Conservation (phyloP, 768 basidiomycete genomes). For the Mycena maculata region DNA sequence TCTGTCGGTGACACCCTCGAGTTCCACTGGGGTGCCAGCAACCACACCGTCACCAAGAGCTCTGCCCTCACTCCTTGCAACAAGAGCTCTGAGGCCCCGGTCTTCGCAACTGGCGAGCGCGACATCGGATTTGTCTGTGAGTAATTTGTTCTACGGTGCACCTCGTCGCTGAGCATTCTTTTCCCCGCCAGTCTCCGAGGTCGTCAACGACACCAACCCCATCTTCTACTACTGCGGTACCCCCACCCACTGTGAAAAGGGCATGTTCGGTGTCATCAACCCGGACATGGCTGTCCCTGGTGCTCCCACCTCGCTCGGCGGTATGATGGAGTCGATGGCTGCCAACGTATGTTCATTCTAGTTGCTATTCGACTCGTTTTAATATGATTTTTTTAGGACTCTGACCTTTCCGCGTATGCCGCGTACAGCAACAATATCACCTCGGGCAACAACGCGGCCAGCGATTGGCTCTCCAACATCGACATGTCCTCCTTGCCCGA, state of each 20-base stretch:
- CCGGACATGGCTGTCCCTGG: slow-evolving; percentile 60
- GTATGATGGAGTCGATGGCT: slow-evolving; percentile 63
- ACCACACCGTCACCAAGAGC: slow-evolving; percentile 87
- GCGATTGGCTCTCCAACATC: slow-evolving; percentile 72
- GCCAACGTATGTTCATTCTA: slow-evolving; percentile 53
- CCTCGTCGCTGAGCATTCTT: not conserved
- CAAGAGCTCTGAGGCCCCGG: slow-evolving; percentile 63
- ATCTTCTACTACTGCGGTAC: slow-evolving; percentile 81
- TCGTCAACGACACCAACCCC: slow-evolving; percentile 80
- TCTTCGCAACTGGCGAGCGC: slow-evolving; percentile 75
- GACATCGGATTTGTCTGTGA: slow-evolving; percentile 71
- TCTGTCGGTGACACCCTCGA: slow-evolving; percentile 81
- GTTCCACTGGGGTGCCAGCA: slow-evolving; percentile 83
- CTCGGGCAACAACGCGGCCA: slow-evolving; percentile 57
- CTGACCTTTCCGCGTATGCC: slow-evolving; percentile 67
- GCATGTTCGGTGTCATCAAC: slow-evolving; percentile 89
- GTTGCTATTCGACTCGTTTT: not conserved
- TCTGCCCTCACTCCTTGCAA: slow-evolving; percentile 79
- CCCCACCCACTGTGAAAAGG: slow-evolving; percentile 79
- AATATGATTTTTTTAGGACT: slow-evolving; percentile 49
- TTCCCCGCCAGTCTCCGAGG: slow-evolving; percentile 65
- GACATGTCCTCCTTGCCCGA: slow-evolving; percentile 66
- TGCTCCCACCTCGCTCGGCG: slow-evolving; percentile 59
- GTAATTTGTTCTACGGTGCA: slow-evolving; percentile 34
- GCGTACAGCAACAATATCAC: slow-evolving; percentile 63